Evolutionary conservation across 78 protist species (phyloP).

Genomic region (Goniomonas avonlea): DNA sequence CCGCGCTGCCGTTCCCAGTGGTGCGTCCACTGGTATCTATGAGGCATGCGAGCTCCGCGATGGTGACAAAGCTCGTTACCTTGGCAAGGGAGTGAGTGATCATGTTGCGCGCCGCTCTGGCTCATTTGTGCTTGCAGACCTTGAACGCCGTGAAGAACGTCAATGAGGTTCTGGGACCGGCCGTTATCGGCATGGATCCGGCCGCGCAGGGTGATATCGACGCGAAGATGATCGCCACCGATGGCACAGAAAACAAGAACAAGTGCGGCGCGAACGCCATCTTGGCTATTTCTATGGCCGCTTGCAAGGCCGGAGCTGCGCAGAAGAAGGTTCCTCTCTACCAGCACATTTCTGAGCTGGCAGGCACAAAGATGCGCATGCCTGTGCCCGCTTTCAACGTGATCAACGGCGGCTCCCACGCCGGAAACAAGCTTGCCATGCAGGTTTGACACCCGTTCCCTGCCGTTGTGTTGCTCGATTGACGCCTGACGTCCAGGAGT

Average conservation of each 20-base stretch:
- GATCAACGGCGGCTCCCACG: conserved; percentile 98
- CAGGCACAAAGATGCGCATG: conserved; percentile 64
- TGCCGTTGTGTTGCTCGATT: background rate
- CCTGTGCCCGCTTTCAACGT: conserved; percentile 97
- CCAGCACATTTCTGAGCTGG: conserved; percentile 75
- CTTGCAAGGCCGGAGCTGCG: conserved; percentile 92
- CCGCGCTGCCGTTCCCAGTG: conserved; percentile 95
- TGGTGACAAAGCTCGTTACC: conserved; percentile 65
- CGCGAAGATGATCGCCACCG: conserved; percentile 69
- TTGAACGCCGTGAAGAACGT: conserved; percentile 85
- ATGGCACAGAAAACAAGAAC: conserved; percentile 87
- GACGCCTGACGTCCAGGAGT: conserved; percentile 70
- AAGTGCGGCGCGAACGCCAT: conserved; percentile 99
- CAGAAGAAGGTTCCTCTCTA: conserved; percentile 78
- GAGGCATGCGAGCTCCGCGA: conserved; percentile 97
- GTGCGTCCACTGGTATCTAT: conserved; percentile 98
- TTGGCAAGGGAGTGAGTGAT: conserved; percentile 98
- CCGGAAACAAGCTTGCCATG: conserved; percentile 89
- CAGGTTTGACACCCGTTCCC: conserved; percentile 84
- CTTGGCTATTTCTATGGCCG: conserved; percentile 93
- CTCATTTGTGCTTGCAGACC: no score
- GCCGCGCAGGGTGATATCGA: conserved; percentile 80
- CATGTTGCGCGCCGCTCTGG: no score
- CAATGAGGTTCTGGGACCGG: conserved; percentile 74
- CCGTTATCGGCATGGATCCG: conserved; percentile 69